Evolutionary conservation across 1,139 yeast species (phyloP), one percentile per base, ranked within the genome.

Genomic region (Debaryomyces robertsiae): DNA sequence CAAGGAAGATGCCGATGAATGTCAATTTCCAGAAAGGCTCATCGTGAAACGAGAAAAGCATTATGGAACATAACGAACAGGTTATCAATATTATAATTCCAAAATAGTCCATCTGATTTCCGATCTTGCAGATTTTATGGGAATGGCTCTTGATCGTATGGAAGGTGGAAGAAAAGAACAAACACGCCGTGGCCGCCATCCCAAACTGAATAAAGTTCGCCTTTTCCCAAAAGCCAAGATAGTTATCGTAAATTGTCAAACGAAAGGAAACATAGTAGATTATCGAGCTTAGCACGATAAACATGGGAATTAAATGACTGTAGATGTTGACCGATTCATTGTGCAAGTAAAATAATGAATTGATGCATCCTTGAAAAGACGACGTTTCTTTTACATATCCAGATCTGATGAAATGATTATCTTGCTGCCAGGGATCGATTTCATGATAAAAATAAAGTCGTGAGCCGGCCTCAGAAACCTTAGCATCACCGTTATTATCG

Each of bases 261-360:
- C 45, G 43, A 22, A 54, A 51, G 25, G 65, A 57, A 23, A 63
- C 47, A 41, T 60, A 65, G 32, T 53, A 53, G 6, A 50, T 28
- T 2, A 67, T 49, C 0, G 54, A 41, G 24, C 49, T 48, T 16
- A 79, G 58, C 1, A 73, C 56, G 1, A 70, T 48, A 4, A 73
- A 40, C 0, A 86, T 81, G 0, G 97, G 97, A 1, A 89, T 27
- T 41, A 90, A 64, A 57, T 90, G 98, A 2, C 93, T 69, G 62
- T 87, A 84, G 29, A 91, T 84, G 57, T 91, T 90, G 35, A 87
- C 81, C 0, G 95, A 69, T 58, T 90, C 97, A 53, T 90, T 90
- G 61, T 90, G 96, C n/a, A 87, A 47, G 49, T 82, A 85, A 14
- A 75, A 60, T 30, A 90, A 64, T 3, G 93, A 81, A 18, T 65